Evolutionary conservation across 83 land plant species (phyloP).

Genomic region (Picea mariana): DNA sequence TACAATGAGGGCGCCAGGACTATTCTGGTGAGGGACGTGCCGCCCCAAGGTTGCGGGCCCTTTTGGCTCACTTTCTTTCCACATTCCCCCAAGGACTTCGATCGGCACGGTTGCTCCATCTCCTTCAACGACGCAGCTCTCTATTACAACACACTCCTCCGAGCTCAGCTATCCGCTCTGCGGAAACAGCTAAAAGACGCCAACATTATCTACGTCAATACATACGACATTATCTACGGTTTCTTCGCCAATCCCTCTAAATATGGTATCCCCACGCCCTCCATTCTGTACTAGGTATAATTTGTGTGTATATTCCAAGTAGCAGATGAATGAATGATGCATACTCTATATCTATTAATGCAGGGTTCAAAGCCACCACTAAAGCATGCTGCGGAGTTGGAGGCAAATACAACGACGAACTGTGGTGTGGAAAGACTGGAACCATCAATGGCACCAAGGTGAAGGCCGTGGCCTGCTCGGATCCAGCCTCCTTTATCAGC

Average conservation of each 20-base stretch:
- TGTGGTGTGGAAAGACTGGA: slow-evolving; percentile 23
- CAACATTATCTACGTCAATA: not conserved
- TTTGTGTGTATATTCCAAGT: no score
- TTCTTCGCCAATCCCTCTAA: slow-evolving; percentile 15
- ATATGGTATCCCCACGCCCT: no score
- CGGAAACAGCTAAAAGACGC: slow-evolving; percentile 6
- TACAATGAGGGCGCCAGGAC: slow-evolving; percentile 26
- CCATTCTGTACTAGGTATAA: no score
- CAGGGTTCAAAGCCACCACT: slow-evolving; percentile 16
- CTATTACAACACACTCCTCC: slow-evolving; percentile 18
- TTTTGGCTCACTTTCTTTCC: slow-evolving; percentile 22
- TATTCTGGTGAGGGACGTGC: slow-evolving; percentile 17
- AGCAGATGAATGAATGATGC: no score
- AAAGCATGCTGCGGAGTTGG: slow-evolving; percentile 28
- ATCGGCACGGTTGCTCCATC: slow-evolving; percentile 20
- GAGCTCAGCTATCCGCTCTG: not conserved
- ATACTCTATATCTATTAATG: no score
- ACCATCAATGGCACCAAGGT: slow-evolving; percentile 4
- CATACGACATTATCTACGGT: slow-evolving; percentile 16
- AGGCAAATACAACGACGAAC: slow-evolving; percentile 24
- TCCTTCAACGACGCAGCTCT: slow-evolving; percentile 18
- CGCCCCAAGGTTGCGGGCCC: slow-evolving; percentile 23
- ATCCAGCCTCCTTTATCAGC: no score
- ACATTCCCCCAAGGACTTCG: slow-evolving; percentile 4
- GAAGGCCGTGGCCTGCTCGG: no score